Evolutionary conservation across 768 basidiomycete species (phyloP).

Genomic region (Suillus paluster): DNA sequence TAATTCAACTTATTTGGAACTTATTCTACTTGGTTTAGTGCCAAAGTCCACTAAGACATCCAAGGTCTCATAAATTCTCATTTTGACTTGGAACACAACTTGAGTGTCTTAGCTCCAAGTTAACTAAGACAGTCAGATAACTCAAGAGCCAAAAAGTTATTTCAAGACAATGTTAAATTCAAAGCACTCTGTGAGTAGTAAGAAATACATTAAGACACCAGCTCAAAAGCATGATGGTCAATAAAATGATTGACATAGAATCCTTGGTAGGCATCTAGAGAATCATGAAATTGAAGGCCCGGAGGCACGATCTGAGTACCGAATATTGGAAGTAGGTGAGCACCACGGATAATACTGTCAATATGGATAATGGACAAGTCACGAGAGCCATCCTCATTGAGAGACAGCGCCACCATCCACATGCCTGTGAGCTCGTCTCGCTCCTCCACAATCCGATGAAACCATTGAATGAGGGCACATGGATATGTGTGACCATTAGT

Average conservation of each 20-base stretch:
- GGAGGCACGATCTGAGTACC: slow-evolving; percentile 21
- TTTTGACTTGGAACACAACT: neutral
- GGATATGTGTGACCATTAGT: slow-evolving; percentile 11
- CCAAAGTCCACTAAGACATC: neutral
- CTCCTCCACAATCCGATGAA: slow-evolving; percentile 10
- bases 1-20: neutral
- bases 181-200: too few relatives aligned
- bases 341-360: too few relatives aligned
- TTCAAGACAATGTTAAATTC: neutral
- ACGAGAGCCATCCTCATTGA: too few relatives aligned
- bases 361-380: too few relatives aligned
- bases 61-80: neutral
- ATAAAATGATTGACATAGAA: too few relatives aligned
- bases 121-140: neutral
- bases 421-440: slow-evolving; percentile 28
- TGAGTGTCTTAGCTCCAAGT: neutral
- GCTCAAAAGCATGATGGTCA: too few relatives aligned
- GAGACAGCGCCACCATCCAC: slow-evolving; percentile 21
- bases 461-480: slow-evolving; percentile 27
- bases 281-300: slow-evolving; percentile 19
- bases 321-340: slow-evolving; percentile 36
- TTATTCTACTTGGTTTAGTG: neutral
- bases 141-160: neutral
- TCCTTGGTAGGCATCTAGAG: slow-evolving; percentile 19
- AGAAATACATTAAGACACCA: slow-evolving; percentile 21